Conservation (phyloP, 2,329 filamentous ascomycete genomes). For the Botrytis galanthina region DNA sequence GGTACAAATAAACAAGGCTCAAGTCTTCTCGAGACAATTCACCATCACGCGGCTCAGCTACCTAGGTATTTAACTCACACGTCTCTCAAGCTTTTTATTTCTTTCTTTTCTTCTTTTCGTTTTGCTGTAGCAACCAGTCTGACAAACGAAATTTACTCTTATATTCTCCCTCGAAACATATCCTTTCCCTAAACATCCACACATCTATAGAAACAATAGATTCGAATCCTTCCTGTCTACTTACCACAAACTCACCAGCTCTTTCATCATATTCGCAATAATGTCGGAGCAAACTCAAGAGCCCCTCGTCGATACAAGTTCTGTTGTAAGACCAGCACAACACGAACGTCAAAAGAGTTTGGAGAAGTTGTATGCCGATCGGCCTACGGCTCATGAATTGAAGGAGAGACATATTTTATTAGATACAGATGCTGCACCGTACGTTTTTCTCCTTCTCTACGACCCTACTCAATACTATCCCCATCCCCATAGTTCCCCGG, state of each 20-base stretch:
- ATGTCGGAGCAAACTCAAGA: conserved; percentile 29
- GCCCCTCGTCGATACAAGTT: conserved; percentile 43
- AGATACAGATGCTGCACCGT: conserved; percentile 66
- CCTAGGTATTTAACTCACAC: neutral
- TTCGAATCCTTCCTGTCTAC: neutral
- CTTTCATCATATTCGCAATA: neutral
- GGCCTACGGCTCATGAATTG: conserved; percentile 63
- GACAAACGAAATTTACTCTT: neutral
- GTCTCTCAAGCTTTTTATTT: neutral
- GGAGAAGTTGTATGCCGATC: conserved; percentile 68
- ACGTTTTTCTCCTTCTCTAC: conserved; percentile 34
- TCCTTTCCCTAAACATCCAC: neutral
- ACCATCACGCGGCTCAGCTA: neutral
- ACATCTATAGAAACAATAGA: neutral
- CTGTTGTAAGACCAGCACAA: conserved; percentile 51
- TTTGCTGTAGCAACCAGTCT: neutral
- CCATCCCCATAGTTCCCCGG: neutral
- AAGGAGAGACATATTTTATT: conserved; percentile 68
- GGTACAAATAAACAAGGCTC: neutral
- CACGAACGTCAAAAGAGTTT: conserved; percentile 64
- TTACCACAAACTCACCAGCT: neutral
- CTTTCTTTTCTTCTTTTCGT: neutral
- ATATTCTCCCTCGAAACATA: neutral
- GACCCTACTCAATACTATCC: neutral
- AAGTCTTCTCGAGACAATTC: neutral